A percentile compares a stretch with the other conserved stretches of the same genome.
Evolutionary conservation across 306 rosid genomes (phyloP).

Genomic region (Cajanus cajan): DNA sequence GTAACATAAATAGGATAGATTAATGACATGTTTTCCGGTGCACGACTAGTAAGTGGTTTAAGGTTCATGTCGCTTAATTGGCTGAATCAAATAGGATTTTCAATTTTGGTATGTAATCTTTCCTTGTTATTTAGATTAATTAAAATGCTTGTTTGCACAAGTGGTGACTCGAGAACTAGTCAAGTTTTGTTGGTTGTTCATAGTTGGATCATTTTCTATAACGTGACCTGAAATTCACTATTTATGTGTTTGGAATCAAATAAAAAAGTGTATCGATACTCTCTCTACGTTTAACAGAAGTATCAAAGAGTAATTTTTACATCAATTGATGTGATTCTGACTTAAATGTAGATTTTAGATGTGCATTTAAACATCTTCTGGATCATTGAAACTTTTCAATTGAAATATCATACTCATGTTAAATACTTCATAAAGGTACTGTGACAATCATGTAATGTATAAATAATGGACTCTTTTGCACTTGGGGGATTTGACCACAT

Average conservation of each 20-base stretch:
- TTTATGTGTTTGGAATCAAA: too few relatives aligned
- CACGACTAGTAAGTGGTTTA: not conserved
- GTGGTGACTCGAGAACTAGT: not conserved
- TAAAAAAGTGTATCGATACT: too few relatives aligned
- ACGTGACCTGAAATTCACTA: not conserved
- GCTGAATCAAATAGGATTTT: not conserved
- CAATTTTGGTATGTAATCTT: not conserved
- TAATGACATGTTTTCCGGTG: not conserved
- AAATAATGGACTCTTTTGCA: not conserved
- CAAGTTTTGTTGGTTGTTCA: constrained; percentile 4
- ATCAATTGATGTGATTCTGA: too few relatives aligned
- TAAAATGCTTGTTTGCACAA: not conserved
- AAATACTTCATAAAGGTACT: too few relatives aligned
- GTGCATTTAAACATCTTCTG: too few relatives aligned
- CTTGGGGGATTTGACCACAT: too few relatives aligned
- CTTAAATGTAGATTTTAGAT: too few relatives aligned
- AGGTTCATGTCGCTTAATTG: not conserved
- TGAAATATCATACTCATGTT: not conserved
- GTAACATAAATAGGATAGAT: not conserved
- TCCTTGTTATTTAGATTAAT: not conserved
- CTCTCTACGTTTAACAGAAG: too few relatives aligned
- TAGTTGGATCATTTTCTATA: not conserved
- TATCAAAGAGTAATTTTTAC: too few relatives aligned
- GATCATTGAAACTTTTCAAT: not conserved
- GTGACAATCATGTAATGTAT: too few relatives aligned